Evolutionary conservation across 2,329 filamentous ascomycete species (phyloP).

Genomic region (Colletotrichum echinochloae): DNA sequence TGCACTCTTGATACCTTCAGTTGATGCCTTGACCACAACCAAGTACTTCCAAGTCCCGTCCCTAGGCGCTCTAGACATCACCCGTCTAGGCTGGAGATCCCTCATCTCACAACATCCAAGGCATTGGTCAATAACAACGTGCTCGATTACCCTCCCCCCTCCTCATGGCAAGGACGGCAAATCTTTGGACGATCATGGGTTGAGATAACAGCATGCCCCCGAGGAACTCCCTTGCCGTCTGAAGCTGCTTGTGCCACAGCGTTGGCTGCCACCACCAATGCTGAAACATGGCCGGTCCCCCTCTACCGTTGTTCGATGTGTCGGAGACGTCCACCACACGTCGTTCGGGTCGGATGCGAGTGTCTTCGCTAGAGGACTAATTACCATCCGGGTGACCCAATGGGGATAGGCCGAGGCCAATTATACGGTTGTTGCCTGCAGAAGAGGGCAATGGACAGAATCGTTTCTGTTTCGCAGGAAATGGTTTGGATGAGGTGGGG

Average conservation of each 20-base stretch:
- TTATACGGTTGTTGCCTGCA: not conserved
- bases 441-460: conserved; percentile 14
- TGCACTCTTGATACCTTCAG: not conserved
- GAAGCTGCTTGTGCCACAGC: conserved; percentile 38
- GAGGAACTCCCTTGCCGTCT: conserved; percentile 36
- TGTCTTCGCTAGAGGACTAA: not conserved
- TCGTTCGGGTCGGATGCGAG: not conserved
- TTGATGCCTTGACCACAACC: not conserved
- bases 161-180: not conserved
- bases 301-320: conserved; percentile 29
- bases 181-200: too few species aligned
- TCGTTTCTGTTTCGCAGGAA: conserved; percentile 16
- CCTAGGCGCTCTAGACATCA: not conserved
- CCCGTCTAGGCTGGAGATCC: not conserved
- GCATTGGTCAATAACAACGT: not conserved
- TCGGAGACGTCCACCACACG: conserved; percentile 21
- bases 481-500: conserved; percentile 25
- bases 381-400: not conserved
- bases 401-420: not conserved
- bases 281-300: conserved; percentile 36
- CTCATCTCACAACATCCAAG: not conserved
- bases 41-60: not conserved
- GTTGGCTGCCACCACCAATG: conserved; percentile 27
- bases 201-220: not conserved
- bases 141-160: not conserved